phyloP scores from a whole-genome alignment of 2,329 filamentous ascomycete species.

The Microthyrium microscopicum region DNA sequence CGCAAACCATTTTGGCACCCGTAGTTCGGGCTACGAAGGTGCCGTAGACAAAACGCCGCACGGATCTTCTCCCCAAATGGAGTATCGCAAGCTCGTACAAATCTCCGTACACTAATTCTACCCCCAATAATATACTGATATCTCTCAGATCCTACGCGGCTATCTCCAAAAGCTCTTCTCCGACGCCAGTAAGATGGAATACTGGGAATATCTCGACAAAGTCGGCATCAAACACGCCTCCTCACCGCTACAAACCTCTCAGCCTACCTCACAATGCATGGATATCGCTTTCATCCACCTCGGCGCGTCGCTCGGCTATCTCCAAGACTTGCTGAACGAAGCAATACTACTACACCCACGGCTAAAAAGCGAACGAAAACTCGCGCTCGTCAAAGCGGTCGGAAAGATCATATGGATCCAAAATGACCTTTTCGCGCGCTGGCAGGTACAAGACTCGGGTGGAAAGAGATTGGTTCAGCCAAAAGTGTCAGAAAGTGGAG shows the following conservation, averaged over 20 bases:
- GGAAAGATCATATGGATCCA: slow-evolving; percentile 79
- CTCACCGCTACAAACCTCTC: slow-evolving; percentile 56
- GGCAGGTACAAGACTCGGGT: slow-evolving; percentile 58
- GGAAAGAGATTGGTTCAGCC: slow-evolving; percentile 38
- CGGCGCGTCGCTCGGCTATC: slow-evolving; percentile 52
- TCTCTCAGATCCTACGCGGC: slow-evolving; percentile 41
- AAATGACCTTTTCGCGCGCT: slow-evolving; percentile 73
- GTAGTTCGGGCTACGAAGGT: slow-evolving; percentile 44
- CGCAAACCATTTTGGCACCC: slow-evolving; percentile 53
- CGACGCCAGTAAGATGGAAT: slow-evolving; percentile 57
- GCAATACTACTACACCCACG: slow-evolving; percentile 57
- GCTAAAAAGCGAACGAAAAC: slow-evolving; percentile 50
- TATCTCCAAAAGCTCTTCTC: slow-evolving; percentile 61
- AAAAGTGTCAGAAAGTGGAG: slow-evolving; percentile 22
- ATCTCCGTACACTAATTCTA: neutral
- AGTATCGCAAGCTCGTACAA: slow-evolving; percentile 59
- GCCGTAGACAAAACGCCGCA: slow-evolving; percentile 43
- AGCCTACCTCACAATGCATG: too few species aligned
- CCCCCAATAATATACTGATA: neutral
- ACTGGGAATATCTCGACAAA: slow-evolving; percentile 74
- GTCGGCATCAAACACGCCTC: slow-evolving; percentile 67
- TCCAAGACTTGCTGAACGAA: slow-evolving; percentile 63
- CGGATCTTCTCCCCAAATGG: slow-evolving; percentile 58
- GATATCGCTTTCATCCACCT: slow-evolving; percentile 74
- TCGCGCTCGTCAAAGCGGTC: slow-evolving; percentile 56